Percentiles rank a stretch among this genome's conserved stretches.
These are phyloP conservation scores for Jamesozyma spencerorum DNA, from an alignment of 805 yeast species.

Conservation along the genomic window DNA sequence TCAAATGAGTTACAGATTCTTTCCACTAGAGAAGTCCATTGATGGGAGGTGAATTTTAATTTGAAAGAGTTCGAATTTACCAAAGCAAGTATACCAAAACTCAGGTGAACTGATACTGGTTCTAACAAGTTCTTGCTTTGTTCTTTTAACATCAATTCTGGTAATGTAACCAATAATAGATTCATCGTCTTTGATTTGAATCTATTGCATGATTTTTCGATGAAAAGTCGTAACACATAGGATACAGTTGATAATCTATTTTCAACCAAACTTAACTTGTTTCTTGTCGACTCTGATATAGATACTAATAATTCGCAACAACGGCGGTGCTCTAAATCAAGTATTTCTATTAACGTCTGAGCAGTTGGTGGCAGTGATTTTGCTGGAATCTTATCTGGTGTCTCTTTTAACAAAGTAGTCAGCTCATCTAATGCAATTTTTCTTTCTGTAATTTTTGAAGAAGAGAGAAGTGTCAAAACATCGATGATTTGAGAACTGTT, in stretches of 20 bases:
- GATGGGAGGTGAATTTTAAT: slow-evolving; percentile 17
- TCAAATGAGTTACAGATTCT: slow-evolving; percentile 10
- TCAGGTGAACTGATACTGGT: slow-evolving; percentile 19
- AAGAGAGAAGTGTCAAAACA: slow-evolving; percentile 29
- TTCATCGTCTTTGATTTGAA: slow-evolving; percentile 22
- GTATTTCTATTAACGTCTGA: slow-evolving; percentile 24
- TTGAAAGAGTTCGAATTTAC: slow-evolving; percentile 16
- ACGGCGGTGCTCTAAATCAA: slow-evolving; percentile 32
- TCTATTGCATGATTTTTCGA: slow-evolving; percentile 22
- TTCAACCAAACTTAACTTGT: slow-evolving; percentile 28
- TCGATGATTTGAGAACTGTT: slow-evolving; percentile 7
- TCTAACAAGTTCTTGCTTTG: slow-evolving; percentile 9
- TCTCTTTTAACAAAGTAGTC: slow-evolving; percentile 23
- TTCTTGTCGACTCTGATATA: slow-evolving; percentile 25
- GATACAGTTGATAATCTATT: slow-evolving; percentile 19
- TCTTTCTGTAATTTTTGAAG: slow-evolving; percentile 47
- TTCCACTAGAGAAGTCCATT: slow-evolving; percentile 19
- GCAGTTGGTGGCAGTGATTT: slow-evolving; percentile 17
- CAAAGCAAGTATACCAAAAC: slow-evolving; percentile 16
- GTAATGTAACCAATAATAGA: slow-evolving; percentile 16
- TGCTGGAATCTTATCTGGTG: slow-evolving; percentile 15
- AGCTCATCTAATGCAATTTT: slow-evolving; percentile 40
- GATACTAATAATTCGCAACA: slow-evolving; percentile 10
- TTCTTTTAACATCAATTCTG: slow-evolving; percentile 16
- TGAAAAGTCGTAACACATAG: slow-evolving; percentile 22